Base-by-base conservation (phyloP, 257 asterid genomes). In the Solanum tacnaense region DNA sequence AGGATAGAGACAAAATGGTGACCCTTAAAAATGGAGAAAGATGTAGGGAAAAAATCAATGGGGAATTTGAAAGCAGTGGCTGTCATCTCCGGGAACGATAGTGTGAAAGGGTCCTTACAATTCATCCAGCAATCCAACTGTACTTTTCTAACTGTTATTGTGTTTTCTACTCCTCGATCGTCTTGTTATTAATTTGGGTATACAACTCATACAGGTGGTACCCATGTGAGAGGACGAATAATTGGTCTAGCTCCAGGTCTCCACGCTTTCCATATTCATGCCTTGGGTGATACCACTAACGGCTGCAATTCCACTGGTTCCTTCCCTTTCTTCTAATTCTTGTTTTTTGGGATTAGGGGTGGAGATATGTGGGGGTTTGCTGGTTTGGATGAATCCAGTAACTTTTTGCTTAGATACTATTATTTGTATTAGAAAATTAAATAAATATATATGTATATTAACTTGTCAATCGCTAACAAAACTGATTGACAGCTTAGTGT, bases 241-340 rank as follows among this genome's bases (percentile, higher is more conserved):
- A 91, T 78, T 60, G 99, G 98, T 44, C 89, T 95, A 70, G 88
- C 58, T 46, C 98, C 98, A 5, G 99, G 99, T n/a, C 98, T 90
- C 89, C 99, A 96, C 90, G 99, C 92, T 78, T 94, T 96, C 89
- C 99, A 96, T 87, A 94, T 96, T 83, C 99, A 95, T 89, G 96
- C 99, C 91, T 96, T 95, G 86, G 99, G 99, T 29, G 99, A 96
- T 94, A 96, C 98, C 87, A 94, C 98, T 90, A 96, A 95, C 72
- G 99, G 98, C 90, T 96, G 98, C 96, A 95, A 90, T 91, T 96
- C 99, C 85, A 96, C 99, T 60, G 99, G 98, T 94, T 18, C 13
- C 35, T 27, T 31, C 21, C 20, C 74, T 68, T n/a, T 65, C 71
- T 65, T 65, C 13, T 9, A 65, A 65, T 65, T n/a, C 71, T 52